These are phyloP conservation scores for Pseudoturritis turrita DNA, from an alignment of 345 rosid species.

Conservation along the genomic window DNA sequence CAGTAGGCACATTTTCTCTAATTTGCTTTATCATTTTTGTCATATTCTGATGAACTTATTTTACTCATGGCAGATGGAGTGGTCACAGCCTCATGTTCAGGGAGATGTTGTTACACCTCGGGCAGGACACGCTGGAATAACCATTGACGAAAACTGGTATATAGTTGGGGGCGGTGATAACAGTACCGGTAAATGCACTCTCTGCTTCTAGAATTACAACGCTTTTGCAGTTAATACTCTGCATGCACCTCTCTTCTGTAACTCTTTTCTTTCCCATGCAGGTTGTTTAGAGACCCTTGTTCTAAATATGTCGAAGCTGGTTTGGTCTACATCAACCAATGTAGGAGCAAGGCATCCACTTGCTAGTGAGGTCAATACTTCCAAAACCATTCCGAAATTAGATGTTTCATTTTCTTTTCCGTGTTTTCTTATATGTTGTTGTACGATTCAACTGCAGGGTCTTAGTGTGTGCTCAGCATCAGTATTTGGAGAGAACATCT, in stretches of 20 bases:
- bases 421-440: conserved; percentile 1
- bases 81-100: conserved; percentile 86
- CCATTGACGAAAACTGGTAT: conserved; percentile 80
- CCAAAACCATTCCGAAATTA: neutral
- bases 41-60: conserved; percentile 5
- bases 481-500: conserved; percentile 58
- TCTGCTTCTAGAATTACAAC: neutral
- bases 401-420: neutral
- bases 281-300: conserved; percentile 86
- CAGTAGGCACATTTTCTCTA: conserved; percentile 44
- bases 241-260: neutral
- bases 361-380: conserved; percentile 81
- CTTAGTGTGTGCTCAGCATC: conserved; percentile 74
- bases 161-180: conserved; percentile 98
- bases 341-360: conserved; percentile 87
- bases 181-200: conserved; percentile 55
- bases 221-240: neutral
- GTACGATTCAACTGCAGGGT: conserved; percentile 53
- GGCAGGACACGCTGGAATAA: conserved; percentile 89
- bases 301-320: conserved; percentile 82
- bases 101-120: conserved; percentile 71
- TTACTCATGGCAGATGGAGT: conserved; percentile 65
- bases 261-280: conserved; percentile 20
- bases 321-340: conserved; percentile 62
- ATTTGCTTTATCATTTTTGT: neutral